These are phyloP conservation scores for Wallacemonas sp. DNA, from an alignment of 208 protist species.

Conservation along the genomic window DNA sequence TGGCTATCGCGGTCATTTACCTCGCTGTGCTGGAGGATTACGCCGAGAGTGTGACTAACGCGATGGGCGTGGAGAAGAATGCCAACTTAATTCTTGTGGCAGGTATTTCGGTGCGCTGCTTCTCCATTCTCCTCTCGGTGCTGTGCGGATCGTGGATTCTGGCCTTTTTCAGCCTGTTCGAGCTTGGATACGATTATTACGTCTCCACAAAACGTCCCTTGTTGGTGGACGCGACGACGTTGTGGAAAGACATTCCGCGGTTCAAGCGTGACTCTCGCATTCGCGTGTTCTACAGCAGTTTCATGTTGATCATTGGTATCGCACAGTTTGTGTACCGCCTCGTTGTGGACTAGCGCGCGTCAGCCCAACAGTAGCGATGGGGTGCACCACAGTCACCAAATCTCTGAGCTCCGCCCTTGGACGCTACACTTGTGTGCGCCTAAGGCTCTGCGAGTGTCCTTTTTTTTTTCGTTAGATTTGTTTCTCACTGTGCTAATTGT, in stretches of 20 bases:
- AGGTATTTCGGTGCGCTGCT: constrained; percentile 46
- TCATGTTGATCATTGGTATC: constrained; percentile 38
- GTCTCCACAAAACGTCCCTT: constrained; percentile 38
- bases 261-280: constrained; percentile 43
- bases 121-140: constrained; percentile 45
- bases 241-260: constrained; percentile 55
- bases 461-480: too few relatives aligned
- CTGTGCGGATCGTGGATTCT: constrained; percentile 37
- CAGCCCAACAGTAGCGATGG: too few relatives aligned
- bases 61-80: constrained; percentile 56
- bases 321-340: constrained; percentile 31
- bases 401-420: too few relatives aligned
- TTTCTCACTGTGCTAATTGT: background rate
- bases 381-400: too few relatives aligned
- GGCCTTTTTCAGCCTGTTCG: constrained; percentile 30
- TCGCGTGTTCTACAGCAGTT: constrained; percentile 34
- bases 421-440: too few relatives aligned
- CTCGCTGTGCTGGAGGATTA: constrained; percentile 47
- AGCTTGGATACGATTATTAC: constrained; percentile 61
- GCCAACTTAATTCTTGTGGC: constrained; percentile 63
- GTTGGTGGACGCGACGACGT: constrained; percentile 61
- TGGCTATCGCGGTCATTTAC: constrained; percentile 45
- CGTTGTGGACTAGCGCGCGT: constrained; percentile 4
- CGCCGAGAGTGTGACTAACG: constrained; percentile 46
- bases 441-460: too few relatives aligned